A percentile compares a stretch with the other conserved stretches of the same genome.
These are phyloP conservation scores for Vinca minor DNA, from an alignment of 257 asterid species.

Conservation along the genomic window DNA sequence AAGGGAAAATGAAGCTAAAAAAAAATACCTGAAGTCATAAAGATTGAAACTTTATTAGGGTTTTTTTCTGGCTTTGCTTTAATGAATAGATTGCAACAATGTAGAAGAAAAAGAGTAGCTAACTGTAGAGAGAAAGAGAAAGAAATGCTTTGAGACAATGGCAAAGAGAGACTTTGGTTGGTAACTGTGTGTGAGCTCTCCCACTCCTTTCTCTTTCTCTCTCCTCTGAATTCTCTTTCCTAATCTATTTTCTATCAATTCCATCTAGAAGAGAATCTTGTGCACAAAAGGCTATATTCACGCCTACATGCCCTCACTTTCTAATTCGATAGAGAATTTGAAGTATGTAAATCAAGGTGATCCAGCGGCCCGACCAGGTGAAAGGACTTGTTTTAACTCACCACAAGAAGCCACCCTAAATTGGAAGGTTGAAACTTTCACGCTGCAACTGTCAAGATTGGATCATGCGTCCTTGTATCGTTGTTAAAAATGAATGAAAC, in stretches of 20 bases:
- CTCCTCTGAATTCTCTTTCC: background rate
- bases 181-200: constrained; percentile 34
- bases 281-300: no score
- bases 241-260: background rate
- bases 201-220: background rate
- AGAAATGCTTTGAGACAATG: constrained; percentile 28
- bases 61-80: constrained; percentile 18
- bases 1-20: constrained; percentile 34
- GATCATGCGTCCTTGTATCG: no score
- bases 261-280: no score
- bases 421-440: no score
- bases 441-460: no score
- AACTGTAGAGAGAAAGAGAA: constrained; percentile 13
- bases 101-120: constrained; percentile 13
- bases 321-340: no score
- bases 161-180: constrained; percentile 25
- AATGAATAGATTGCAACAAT: constrained; percentile 24
- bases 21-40: constrained; percentile 44
- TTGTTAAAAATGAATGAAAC: no score
- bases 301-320: no score
- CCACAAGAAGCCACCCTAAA: no score
- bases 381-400: no score
- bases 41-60: constrained; percentile 62
- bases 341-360: no score
- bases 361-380: no score